Percentiles rank a stretch among this genome's conserved stretches.
These are phyloP conservation scores for Septoria petroselini DNA, from an alignment of 2,329 filamentous ascomycete genomes.

Conservation along the genomic window DNA sequence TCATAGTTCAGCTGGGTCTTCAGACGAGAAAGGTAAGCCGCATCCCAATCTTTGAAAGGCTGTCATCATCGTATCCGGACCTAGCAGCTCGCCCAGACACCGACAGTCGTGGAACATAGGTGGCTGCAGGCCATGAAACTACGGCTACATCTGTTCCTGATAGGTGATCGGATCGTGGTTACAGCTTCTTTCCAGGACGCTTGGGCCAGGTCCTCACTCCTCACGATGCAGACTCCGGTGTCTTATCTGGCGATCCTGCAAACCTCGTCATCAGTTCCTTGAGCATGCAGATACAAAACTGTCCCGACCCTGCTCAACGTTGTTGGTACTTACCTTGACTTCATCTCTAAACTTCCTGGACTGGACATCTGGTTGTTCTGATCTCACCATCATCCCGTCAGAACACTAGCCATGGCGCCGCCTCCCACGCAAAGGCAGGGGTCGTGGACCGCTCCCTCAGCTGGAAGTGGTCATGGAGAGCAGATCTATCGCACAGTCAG, in stretches of 20 bases:
- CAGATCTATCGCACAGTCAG: conserved; percentile 25
- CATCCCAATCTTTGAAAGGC: no score
- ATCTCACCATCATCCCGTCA: conserved; percentile 4
- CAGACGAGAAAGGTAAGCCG: no score
- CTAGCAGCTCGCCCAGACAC: not conserved
- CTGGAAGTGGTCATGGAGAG: conserved; percentile 23
- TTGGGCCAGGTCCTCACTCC: conserved; percentile 4
- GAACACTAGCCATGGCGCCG: conserved; percentile 7
- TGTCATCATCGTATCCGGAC: not conserved
- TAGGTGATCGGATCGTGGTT: not conserved
- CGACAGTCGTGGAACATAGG: not conserved
- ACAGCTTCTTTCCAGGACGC: conserved; percentile 12
- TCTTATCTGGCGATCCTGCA: not conserved
- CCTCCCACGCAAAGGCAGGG: conserved; percentile 6
- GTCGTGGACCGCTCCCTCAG: conserved; percentile 16
- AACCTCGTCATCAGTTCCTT: conserved; percentile 1
- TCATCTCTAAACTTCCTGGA: conserved; percentile 1
- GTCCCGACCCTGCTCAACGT: not conserved
- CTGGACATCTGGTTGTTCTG: conserved; percentile 8
- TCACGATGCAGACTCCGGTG: not conserved
- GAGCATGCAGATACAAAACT: conserved; percentile 9
- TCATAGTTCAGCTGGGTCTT: no score
- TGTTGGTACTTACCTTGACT: conserved; percentile 1
- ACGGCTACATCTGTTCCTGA: no score
- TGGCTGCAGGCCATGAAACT: not conserved